phyloP scores from a whole-genome alignment of 805 yeast species.

The Schwanniomyces yamadae region DNA sequence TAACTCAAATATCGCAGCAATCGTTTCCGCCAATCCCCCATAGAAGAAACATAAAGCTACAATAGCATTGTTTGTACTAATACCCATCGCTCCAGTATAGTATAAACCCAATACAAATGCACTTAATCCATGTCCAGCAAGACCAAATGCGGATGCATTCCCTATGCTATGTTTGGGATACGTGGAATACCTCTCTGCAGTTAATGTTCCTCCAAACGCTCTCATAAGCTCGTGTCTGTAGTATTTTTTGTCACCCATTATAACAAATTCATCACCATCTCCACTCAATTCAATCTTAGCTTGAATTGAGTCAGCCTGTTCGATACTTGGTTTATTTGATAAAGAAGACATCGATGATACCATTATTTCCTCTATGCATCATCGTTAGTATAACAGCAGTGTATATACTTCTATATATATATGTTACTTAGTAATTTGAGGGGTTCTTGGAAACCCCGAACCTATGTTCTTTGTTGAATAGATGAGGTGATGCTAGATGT shows the following conservation, averaged over 20 bases:
- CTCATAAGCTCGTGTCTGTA: conserved; percentile 54
- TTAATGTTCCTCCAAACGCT: conserved; percentile 63
- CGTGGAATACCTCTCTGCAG: conserved; percentile 45
- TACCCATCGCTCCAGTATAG: conserved; percentile 47
- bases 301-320: neutral
- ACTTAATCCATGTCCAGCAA: conserved; percentile 47
- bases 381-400: neutral
- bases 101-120: conserved; percentile 49
- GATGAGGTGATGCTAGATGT: too few species aligned
- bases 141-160: conserved; percentile 56
- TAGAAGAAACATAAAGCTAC: conserved; percentile 48
- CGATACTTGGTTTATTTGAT: neutral
- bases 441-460: too few species aligned
- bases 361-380: neutral
- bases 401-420: neutral
- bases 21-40: conserved; percentile 49
- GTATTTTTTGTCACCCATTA: conserved; percentile 43
- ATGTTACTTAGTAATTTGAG: neutral
- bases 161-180: conserved; percentile 47
- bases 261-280: conserved; percentile 41
- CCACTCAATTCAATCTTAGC: conserved; percentile 14
- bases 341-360: neutral
- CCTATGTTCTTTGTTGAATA: too few species aligned
- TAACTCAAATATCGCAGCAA: conserved; percentile 54
- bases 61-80: conserved; percentile 40